Evolutionary conservation across 225 moss, liverwort and hornwort genomes (phyloP).

Genomic region (Lunularia cruciata): DNA sequence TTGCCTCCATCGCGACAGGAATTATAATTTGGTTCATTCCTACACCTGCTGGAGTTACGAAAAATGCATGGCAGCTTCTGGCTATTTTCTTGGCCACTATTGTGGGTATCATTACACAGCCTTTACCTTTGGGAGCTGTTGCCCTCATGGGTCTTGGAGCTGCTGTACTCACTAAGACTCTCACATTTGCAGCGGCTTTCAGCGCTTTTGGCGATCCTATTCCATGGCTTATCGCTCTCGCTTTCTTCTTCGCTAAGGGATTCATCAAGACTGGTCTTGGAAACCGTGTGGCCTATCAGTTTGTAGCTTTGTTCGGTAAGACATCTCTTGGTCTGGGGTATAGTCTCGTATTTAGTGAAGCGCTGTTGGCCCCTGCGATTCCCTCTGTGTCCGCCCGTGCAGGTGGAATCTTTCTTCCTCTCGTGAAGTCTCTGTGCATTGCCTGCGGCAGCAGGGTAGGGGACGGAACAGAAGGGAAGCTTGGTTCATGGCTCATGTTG

Average conservation of each 20-base stretch:
- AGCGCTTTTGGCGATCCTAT: slow-evolving; percentile 98
- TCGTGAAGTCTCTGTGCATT: slow-evolving; percentile 83
- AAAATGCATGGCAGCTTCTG: slow-evolving; percentile 92
- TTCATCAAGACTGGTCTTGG: slow-evolving; percentile 98
- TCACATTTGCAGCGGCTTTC: slow-evolving; percentile 92
- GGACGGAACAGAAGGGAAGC: slow-evolving; percentile 78
- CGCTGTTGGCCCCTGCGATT: slow-evolving; percentile 87
- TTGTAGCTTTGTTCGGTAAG: slow-evolving; percentile 81
- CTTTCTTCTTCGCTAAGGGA: slow-evolving; percentile 98
- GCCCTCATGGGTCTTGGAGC: slow-evolving; percentile 90
- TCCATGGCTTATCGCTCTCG: slow-evolving; percentile 96
- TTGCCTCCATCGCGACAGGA: slow-evolving; percentile 75
- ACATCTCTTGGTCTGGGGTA: slow-evolving; percentile 86
- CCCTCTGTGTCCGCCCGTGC: slow-evolving; percentile 92
- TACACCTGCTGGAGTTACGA: slow-evolving; percentile 75
- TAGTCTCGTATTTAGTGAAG: slow-evolving; percentile 90
- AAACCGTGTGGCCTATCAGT: slow-evolving; percentile 91
- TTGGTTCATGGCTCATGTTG: slow-evolving; percentile 94
- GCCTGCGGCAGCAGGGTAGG: slow-evolving; percentile 73
- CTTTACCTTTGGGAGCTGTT: slow-evolving; percentile 88
- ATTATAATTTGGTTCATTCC: slow-evolving; percentile 74
- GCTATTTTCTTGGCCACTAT: slow-evolving; percentile 94
- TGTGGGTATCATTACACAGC: slow-evolving; percentile 96
- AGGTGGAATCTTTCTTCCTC: slow-evolving; percentile 89
- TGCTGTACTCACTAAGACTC: slow-evolving; percentile 84